Base-by-base conservation (phyloP, 331 rosid species). In the Quercus lobata region DNA sequence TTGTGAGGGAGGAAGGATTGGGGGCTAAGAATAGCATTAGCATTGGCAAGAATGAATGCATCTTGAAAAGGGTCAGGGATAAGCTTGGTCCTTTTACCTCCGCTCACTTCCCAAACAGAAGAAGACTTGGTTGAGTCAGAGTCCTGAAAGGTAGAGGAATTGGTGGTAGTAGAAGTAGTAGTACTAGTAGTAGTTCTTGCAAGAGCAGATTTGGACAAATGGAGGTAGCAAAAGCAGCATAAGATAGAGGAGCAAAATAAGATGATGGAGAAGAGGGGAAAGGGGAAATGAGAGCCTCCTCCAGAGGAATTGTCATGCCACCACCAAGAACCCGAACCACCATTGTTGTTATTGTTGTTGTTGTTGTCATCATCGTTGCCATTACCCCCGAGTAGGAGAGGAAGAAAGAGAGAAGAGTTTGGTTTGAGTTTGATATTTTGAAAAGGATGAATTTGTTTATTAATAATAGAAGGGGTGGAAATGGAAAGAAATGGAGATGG, bases 61-160 rank as follows among this genome's bases (percentile, higher is more conserved):
- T 95, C 99, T 2, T 85, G 74, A 54, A 76, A 46, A 18, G 52
- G 52, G 78, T 90, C 87, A 16, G 94, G 88, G 65, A 88, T 60
- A 15, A 91, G 87, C 84, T 30, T 84, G 6, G 80, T 90, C 89
- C 93, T 87, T 79, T 91, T 89, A 44, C 99, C 99, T 63, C 94
- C 93, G 83, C 76, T 93, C 7, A 93, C 93, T 83, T 93, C 97
- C 87, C 88, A 95, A 30, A 90, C 71, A 30, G 86, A 19, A 16
- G 79, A 83, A 3, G 83, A 57, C 70, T 69, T 52, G 25, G 71
- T 32, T 11, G 68, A 30, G 14, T 76, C 81, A 19, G 83, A 34
- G 17, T 61, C 69, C 52, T 18, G 54, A 68, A 24, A 35, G 29
- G 27, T 68, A 35, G 52, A 68, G 37, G 72, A 49, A 35, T 22